Conservation (phyloP, 495 filamentous ascomycete genomes). For the Lasiosphaeria miniovina region DNA sequence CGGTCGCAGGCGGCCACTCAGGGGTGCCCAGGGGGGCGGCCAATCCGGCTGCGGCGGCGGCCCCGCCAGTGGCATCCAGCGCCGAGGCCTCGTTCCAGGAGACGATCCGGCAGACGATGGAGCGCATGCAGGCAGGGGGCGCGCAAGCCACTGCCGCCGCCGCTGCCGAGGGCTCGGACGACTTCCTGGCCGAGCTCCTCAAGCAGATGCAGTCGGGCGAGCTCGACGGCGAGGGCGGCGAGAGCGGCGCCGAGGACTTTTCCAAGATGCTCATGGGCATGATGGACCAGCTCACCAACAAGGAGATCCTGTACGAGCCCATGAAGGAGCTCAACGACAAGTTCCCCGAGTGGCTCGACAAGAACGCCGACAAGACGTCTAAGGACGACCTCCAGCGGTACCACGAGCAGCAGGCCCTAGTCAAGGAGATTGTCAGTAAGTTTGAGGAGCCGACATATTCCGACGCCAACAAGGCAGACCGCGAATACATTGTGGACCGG, state of each 20-base stretch:
- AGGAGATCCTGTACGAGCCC: conserved; percentile 96
- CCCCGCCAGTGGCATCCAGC: conserved; percentile 17
- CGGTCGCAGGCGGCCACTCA: conserved; percentile 7
- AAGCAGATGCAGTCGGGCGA: conserved; percentile 70
- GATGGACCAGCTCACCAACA: conserved; percentile 98
- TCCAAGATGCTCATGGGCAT: conserved; percentile 90
- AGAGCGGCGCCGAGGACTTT: conserved; percentile 81
- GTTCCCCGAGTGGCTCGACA: conserved; percentile 82
- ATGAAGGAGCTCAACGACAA: conserved; percentile 96
- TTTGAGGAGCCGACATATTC: conserved; percentile 78
- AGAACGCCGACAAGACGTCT: conserved; percentile 62
- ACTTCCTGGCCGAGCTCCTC: conserved; percentile 79
- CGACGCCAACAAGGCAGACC: conserved; percentile 75
- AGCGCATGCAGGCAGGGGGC: conserved; percentile 85
- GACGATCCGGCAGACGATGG: conserved; percentile 85
- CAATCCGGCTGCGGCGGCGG: conserved; percentile 15
- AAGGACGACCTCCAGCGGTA: conserved; percentile 75
- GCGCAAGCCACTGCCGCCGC: conserved; percentile 79
- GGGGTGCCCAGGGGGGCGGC: too few relatives aligned
- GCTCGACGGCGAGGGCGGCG: conserved; percentile 60
- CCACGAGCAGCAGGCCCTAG: conserved; percentile 75
- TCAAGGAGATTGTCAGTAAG: conserved; percentile 79
- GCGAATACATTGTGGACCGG: conserved; percentile 90
- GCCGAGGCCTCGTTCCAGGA: conserved; percentile 76
- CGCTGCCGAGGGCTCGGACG: conserved; percentile 64